Base-by-base conservation (phyloP, 2,329 filamentous ascomycete species). In the Ascochyta pisi region DNA sequence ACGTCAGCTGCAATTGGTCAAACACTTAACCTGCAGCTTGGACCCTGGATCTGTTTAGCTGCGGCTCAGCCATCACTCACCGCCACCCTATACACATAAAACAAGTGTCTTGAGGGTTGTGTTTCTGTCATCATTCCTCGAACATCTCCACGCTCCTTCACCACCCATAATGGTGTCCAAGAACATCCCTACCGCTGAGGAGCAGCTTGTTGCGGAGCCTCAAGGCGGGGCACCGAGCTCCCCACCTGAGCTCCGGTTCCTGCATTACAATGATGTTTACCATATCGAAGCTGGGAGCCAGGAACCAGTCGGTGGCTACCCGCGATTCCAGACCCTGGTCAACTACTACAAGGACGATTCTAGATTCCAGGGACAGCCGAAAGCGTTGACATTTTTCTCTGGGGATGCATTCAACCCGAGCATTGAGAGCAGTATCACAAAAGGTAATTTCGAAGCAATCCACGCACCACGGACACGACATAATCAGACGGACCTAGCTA, bases 241-340 rank as follows among this genome's bases (percentile, higher is more conserved):
- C 40, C 73, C 81, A 38, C 90, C 91, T 40, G 89, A 92, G 72
- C 78, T 96, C 46, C 87, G 92, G n/a, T 77, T 96, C 51, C 74
- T 96, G 29, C 93, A 96, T 78, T 96, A 89, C 82, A 96, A 96
- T 76, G 92, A 97, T 77, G 92, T 96, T 57, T 96, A 96, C 75
- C 93, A 96, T 68, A 85, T 96, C 50, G 92, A 96, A 76, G 66
- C 83, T 42, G 81, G 82, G 2, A 92, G 90, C 24, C 86, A 89
- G 15, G 91, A 96, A 70, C 93, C 93, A 1, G 86, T 92, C 2
- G 93, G 93, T 26, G 93, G 93, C 16, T 84, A 90, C 38, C 82
- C 90, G 27, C 84, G 93, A 43, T 96, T 97, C 77, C 88, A 95
- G 73, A 89, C 87, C 3, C 79, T 95, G 24, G 82, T 89, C 62